Conservation (phyloP, 148 eudicot genomes). For the Fallopia convolvulus region DNA sequence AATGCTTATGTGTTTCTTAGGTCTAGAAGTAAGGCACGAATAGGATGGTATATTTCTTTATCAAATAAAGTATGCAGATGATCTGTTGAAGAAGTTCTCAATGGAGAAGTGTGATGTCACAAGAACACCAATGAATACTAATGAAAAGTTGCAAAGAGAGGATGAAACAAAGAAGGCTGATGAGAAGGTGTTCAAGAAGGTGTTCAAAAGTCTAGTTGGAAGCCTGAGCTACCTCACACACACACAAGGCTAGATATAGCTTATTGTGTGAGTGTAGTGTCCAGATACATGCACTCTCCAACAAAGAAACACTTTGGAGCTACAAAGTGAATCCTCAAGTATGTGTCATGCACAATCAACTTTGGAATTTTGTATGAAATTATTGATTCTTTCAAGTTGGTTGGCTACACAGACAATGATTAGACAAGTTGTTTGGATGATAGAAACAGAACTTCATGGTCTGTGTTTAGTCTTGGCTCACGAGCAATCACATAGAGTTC, state of each 20-base stretch:
- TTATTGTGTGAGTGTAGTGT: too few relatives aligned
- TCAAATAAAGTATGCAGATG: constrained; percentile 13
- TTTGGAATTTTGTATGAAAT: neutral
- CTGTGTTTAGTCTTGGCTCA: neutral
- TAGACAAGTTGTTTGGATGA: neutral
- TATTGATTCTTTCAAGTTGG: neutral
- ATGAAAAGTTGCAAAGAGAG: constrained; percentile 5
- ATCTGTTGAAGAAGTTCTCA: neutral
- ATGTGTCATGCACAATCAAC: neutral
- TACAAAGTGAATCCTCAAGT: neutral
- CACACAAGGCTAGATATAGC: constrained; percentile 3
- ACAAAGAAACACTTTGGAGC: neutral
- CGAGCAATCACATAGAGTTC: neutral
- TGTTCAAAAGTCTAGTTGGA: constrained; percentile 18
- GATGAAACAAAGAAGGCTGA: constrained; percentile 11
- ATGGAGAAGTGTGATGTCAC: constrained; percentile 15
- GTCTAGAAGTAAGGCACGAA: constrained; percentile 18
- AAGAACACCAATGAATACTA: constrained; percentile 3
- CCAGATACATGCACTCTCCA: neutral
- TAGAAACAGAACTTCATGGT: neutral
- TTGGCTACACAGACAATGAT: neutral
- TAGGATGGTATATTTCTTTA: constrained; percentile 11
- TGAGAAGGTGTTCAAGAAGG: neutral
- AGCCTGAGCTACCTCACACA: constrained; percentile 16
- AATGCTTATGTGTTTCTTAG: too few relatives aligned